Evolutionary conservation across 2,329 filamentous ascomycete species (phyloP), one percentile per base, ranked within the genome.

Genomic region (Lachnellula cervina): DNA sequence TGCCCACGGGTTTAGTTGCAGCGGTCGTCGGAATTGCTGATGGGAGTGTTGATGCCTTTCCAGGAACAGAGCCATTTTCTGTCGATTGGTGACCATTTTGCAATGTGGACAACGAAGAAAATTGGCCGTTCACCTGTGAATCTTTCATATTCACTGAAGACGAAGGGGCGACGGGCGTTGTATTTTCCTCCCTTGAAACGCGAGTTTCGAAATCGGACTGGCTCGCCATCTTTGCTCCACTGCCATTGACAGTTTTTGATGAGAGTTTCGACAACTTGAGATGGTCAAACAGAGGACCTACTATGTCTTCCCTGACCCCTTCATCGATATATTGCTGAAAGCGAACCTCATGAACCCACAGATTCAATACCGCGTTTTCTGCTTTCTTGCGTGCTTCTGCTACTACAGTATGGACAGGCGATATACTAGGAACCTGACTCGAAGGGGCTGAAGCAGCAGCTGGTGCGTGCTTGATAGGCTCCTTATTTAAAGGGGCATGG

Each of bases 311-410:
- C 62, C 91, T 81, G 43, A 93, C 78, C 0, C 89, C 88, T 69
- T 93, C 88, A 11, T 83, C 77, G 13, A 92, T 75, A 55, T 93
- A 86, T 57, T 89, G 80, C 53, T 87, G 79, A 66, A 86, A 96
- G 19, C 83, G 82, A 56, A 95, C 83, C 49, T 89, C 87, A 57
- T 89, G 69, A 1, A 79, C 76, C 73, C 76, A 79, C 3, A 92
- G 73, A 38, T 81, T 79, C 32, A 89, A 70, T 40, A 92, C 83
- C 4, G 88, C 86, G 23, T 82, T 80, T 65, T 84, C 81, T 0
- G 88, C 88, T 61, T 81, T 76, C 59, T 80, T 82, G 21, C 65
- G 64, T 25, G 61, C 62, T 40, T 69, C 67, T 6, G 49, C 58
- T 2, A 28, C 28, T 28, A 68, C 55, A 35, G 59, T 56, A 48